These are phyloP conservation scores for Nematodospora valgi DNA, from an alignment of 805 yeast species.

Conservation along the genomic window DNA sequence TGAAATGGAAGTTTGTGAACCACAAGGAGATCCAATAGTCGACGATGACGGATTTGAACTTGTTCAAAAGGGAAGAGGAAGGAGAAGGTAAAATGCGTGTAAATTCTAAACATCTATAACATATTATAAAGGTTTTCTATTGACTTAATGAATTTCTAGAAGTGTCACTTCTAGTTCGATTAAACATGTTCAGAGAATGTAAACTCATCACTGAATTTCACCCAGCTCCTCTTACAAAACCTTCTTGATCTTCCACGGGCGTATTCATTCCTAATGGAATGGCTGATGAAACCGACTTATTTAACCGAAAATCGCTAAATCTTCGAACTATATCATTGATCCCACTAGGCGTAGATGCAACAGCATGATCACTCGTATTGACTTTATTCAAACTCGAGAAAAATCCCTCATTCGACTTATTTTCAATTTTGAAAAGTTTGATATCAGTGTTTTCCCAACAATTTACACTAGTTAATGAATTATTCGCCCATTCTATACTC, in stretches of 20 bases:
- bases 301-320: constrained; percentile 41
- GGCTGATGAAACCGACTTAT: constrained; percentile 14
- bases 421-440: constrained; percentile 45
- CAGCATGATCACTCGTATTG: constrained; percentile 9
- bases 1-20: constrained; percentile 23
- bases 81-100: constrained; percentile 5
- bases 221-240: constrained; percentile 10
- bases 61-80: constrained; percentile 63
- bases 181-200: constrained; percentile 39
- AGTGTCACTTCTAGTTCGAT: constrained; percentile 32
- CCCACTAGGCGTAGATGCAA: constrained; percentile 32
- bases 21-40: constrained; percentile 55
- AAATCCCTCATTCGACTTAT: constrained; percentile 17
- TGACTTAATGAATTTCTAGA: constrained; percentile 9
- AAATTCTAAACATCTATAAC: not conserved
- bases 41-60: constrained; percentile 95
- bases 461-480: constrained; percentile 35
- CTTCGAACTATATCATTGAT: constrained; percentile 49
- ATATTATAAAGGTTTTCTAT: not conserved
- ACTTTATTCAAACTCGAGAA: constrained; percentile 15
- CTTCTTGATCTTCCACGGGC: constrained; percentile 31
- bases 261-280: constrained; percentile 21
- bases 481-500: constrained; percentile 20
- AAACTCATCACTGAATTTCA: constrained; percentile 34
- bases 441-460: constrained; percentile 53